Percentiles rank a stretch among this genome's conserved stretches.
phyloP scores from a whole-genome alignment of 2,329 filamentous ascomycete genomes.

The Blastomyces percursus region DNA sequence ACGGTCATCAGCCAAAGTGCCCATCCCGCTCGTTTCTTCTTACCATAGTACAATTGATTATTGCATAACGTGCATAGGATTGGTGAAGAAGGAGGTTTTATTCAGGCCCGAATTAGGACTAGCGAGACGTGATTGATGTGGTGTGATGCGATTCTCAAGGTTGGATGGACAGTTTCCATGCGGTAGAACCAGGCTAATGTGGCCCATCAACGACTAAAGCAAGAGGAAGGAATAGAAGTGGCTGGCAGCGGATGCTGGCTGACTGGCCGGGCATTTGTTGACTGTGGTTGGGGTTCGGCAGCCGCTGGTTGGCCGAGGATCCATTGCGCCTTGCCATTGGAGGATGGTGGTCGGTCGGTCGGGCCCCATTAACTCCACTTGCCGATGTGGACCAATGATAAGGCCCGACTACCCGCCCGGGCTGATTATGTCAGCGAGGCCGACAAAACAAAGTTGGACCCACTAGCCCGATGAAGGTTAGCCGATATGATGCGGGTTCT shows the following conservation, averaged over 20 bases:
- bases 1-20: too few species aligned
- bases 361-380: background rate
- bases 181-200: background rate
- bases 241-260: background rate
- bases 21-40: background rate
- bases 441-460: background rate
- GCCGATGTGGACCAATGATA: constrained; percentile 7
- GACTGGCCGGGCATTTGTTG: background rate
- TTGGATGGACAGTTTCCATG: background rate
- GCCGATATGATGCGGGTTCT: background rate
- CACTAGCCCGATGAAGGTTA: background rate
- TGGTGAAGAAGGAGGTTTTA: background rate
- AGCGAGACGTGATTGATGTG: background rate
- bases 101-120: background rate
- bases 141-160: background rate
- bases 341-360: background rate
- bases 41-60: too few species aligned
- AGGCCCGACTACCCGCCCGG: constrained; percentile 5
- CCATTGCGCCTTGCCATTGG: background rate
- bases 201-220: background rate
- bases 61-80: background rate
- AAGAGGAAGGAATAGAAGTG: background rate
- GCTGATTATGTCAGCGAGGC: background rate
- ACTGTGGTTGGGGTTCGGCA: background rate
- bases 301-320: background rate